Base-by-base conservation (phyloP, 1,139 yeast genomes). In the Cylindricascospora bacillispora region DNA sequence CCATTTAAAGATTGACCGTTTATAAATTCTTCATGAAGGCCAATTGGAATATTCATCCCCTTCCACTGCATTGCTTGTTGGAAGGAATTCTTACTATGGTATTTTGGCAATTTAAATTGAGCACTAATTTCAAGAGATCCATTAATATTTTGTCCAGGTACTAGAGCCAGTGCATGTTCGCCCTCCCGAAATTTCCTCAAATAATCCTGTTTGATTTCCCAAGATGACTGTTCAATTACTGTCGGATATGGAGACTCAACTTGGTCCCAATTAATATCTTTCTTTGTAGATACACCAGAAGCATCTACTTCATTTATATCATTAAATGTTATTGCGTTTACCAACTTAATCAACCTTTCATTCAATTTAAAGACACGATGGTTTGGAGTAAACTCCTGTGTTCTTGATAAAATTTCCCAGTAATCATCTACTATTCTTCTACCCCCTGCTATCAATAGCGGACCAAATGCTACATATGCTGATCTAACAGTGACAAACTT, bases 401-500 rank as follows among this genome's bases (percentile, higher is more conserved):
- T 73, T 32, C 65, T 62, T 1, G 81, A 78, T 25, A 62, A 54
- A 22, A 65, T 68, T 48, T 79, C 93, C 83, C 89, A 80, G 48
- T 80, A 80, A 52, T 80, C 93, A 52, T 80, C 93, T 13, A 59
- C 55, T 7, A 79, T 73, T 38, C 83, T 69, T 31, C 65, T 62
- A 15, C 93, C 93, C 29, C 65, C 63, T 10, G 61, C 60, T 24
- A 81, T 58, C 27, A 77, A 60, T 27, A 73, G 62, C 1, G 89
- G 79, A 6, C 93, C 93, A 55, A 78, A 80, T 42, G 70, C 73
- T 35, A 83, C 59, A 49, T 61, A 81, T 26, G 78, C 70, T 3
- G 81, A 70, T 34, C 41, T 50, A 2, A 54, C 54, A 10, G 53
- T 41, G 3, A 47, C 37, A 23, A 34, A 43, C 14, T 19, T 29